Percentiles rank a stretch among this genome's conserved stretches.
phyloP scores from a whole-genome alignment of 2,329 filamentous ascomycete species.

The Achaetomium macrosporum region DNA sequence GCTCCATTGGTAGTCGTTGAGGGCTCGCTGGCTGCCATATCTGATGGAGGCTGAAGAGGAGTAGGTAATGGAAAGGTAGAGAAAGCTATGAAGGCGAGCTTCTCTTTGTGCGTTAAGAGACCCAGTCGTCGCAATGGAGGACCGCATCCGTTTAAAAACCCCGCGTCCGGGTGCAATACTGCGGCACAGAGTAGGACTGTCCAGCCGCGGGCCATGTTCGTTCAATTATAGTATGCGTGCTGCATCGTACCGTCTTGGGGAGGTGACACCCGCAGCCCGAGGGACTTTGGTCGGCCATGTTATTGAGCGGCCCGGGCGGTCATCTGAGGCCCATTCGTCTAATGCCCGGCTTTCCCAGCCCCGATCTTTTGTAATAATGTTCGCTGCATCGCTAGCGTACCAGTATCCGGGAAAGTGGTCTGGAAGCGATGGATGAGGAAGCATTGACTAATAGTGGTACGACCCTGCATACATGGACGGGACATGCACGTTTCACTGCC shows the following conservation, averaged over 20 bases:
- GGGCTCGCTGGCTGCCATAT: slow-evolving; percentile 8
- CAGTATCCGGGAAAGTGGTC: background rate
- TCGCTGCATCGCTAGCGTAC: background rate
- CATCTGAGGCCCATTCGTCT: background rate
- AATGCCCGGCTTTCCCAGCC: background rate
- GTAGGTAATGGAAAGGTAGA: too few relatives aligned
- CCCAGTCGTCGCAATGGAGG: too few relatives aligned
- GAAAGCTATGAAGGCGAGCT: too few relatives aligned
- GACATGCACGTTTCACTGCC: background rate
- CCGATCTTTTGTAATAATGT: too few relatives aligned
- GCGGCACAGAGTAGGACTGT: background rate
- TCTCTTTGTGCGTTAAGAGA: too few relatives aligned
- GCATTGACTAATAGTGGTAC: background rate
- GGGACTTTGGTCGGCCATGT: background rate
- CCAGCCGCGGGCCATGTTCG: background rate
- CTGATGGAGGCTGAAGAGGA: background rate
- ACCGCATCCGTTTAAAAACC: too few relatives aligned
- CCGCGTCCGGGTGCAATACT: background rate
- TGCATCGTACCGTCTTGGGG: background rate
- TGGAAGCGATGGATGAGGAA: background rate
- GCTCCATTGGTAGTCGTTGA: slow-evolving; percentile 1
- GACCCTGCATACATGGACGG: background rate
- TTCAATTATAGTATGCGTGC: background rate
- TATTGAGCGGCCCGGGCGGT: background rate
- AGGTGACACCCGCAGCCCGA: background rate